Evolutionary conservation across 345 rosid species (phyloP), one percentile per base, ranked within the genome.

Genomic region (Brassica incana): DNA sequence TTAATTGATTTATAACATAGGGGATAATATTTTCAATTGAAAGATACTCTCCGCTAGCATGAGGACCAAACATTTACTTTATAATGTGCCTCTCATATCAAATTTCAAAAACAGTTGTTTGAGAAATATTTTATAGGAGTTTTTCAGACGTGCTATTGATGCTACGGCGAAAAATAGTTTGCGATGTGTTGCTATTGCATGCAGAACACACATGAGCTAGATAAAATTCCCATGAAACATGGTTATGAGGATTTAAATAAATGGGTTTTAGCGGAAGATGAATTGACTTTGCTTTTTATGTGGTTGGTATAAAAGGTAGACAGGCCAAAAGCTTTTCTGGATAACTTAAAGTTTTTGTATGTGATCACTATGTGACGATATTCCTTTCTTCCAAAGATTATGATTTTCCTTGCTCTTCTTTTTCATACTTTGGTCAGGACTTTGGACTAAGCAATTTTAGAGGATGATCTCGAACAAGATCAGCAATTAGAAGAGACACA

Each of bases 101-200:
- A 54, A 3, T 27, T n/a, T 18, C 43, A 8, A 78, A 54, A 72
- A 16, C 36, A 65, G 7, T 64, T 35, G n/a, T 72, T 16, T 79
- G 56, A 15, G 33, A 61, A 35, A 12, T 77, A 15, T 66, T 25
- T 12, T 62, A 81, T 85, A 95, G 99, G 90, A 89, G 2, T 84
- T 82, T 81, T 88, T 93, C 82, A 85, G 79, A 84, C 78, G 38
- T 59, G 92, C 95, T 80, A 90, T 93, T 69, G 88, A 91, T 56
- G 87, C 87, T 76, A 91, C 91, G 99, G 99, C 99, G 40, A 84
- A 89, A 77, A 85, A 84, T 63, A 92, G 97, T 84, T 83, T 95
- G 89, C 90, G 99, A 1, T 95, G 99, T 83, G 90, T 95, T 81
- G 99, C 97, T 69, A 89, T 95, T 80, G 99, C 99, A 9, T 90